These are phyloP conservation scores for Cymbopogon flexuosus DNA, from an alignment of 202 grass and related monocot species.

Conservation along the genomic window DNA sequence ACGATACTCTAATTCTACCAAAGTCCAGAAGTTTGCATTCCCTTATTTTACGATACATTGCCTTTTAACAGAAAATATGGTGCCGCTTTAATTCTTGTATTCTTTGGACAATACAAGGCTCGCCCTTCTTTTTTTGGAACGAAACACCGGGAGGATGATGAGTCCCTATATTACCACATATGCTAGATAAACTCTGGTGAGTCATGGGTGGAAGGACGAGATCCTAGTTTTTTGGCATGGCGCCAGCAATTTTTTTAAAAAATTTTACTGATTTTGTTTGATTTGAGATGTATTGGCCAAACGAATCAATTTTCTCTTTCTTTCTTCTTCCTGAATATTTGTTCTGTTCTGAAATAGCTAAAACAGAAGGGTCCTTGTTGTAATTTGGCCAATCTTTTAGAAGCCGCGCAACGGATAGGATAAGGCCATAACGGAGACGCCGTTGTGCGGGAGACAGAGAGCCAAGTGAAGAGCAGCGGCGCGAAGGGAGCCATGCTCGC, in stretches of 20 bases:
- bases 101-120: too few species aligned
- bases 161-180: too few species aligned
- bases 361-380: neutral
- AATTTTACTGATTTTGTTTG: neutral
- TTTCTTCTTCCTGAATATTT: neutral
- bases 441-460: constrained; percentile 4
- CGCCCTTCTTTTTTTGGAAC: too few species aligned
- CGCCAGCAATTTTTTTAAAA: too few species aligned
- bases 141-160: too few species aligned
- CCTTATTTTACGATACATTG: neutral
- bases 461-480: constrained; percentile 14
- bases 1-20: neutral
- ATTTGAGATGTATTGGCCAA: neutral
- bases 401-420: constrained; percentile 28
- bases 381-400: constrained; percentile 24
- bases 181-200: too few species aligned
- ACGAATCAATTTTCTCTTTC: neutral
- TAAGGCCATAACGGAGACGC: constrained; percentile 36
- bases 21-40: neutral
- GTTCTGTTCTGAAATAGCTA: neutral
- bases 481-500: constrained; percentile 32
- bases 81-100: neutral
- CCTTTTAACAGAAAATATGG: neutral
- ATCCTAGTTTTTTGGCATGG: too few species aligned
- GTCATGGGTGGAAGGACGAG: too few species aligned